These are phyloP conservation scores for Peronospora belbahrii DNA, from an alignment of 352 stramenopile genomes.

Conservation along the genomic window DNA sequence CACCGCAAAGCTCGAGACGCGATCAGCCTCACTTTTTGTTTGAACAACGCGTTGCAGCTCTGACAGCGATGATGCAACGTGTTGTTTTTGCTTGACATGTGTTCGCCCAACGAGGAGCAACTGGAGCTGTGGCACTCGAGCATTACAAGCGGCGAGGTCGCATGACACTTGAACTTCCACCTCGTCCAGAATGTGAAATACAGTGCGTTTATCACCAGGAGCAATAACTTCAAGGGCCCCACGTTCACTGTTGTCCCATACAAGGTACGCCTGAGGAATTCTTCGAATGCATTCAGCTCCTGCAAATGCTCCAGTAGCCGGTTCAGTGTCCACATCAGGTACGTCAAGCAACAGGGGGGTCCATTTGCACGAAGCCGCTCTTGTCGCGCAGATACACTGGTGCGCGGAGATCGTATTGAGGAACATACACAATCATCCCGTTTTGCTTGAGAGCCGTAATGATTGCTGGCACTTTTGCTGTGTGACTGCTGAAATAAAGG, in stretches of 20 bases:
- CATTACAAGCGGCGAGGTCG: conserved; percentile 56
- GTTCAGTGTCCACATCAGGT: conserved; percentile 49
- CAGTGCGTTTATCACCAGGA: conserved; percentile 7
- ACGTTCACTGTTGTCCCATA: conserved; percentile 24
- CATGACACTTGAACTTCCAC: conserved; percentile 77
- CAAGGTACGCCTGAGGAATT: conserved; percentile 48
- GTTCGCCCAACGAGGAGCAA: conserved; percentile 55
- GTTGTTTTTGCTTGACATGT: conserved; percentile 27
- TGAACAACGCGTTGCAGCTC: conserved; percentile 68
- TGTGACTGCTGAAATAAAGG: conserved; percentile 89
- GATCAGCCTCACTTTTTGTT: conserved; percentile 24
- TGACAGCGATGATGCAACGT: conserved; percentile 33
- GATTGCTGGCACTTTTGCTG: conserved; percentile 74
- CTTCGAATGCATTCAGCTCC: conserved; percentile 44
- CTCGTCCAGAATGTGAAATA: conserved; percentile 65
- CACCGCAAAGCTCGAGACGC: background rate
- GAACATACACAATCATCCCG: conserved; percentile 90
- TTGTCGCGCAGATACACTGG: conserved; percentile 89
- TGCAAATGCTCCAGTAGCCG: conserved; percentile 57
- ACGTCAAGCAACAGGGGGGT: conserved; percentile 66
- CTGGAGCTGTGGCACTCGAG: conserved; percentile 68
- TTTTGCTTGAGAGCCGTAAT: conserved; percentile 88
- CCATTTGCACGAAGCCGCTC: conserved; percentile 78
- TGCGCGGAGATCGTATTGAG: conserved; percentile 86
- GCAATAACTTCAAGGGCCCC: conserved; percentile 26